A percentile compares a stretch with the other conserved stretches of the same genome.
phyloP scores from a whole-genome alignment of 306 rosid species.

The Ammopiptanthus mongolicus region DNA sequence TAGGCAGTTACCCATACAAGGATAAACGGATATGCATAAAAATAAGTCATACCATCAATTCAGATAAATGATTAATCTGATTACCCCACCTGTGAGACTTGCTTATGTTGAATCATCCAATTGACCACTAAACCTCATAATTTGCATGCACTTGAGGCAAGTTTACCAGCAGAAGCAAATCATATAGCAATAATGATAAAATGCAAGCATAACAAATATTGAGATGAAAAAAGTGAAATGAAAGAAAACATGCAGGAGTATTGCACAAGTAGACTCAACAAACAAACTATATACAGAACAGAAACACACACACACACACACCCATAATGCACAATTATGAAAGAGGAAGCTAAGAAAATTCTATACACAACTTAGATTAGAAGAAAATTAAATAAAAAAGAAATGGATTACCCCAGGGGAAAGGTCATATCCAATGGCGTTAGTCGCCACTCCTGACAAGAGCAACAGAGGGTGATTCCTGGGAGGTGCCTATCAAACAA shows the following conservation, averaged over 20 bases:
- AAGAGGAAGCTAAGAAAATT: not conserved
- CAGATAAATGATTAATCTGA: not conserved
- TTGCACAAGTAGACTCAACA: not conserved
- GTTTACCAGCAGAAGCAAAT: constrained; percentile 1
- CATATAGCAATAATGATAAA: not conserved
- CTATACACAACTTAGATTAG: not conserved
- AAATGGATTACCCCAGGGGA: constrained; percentile 58
- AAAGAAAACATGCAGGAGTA: not conserved
- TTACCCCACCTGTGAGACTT: not conserved
- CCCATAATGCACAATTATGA: not conserved
- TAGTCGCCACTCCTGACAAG: constrained; percentile 93
- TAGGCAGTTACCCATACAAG: not conserved
- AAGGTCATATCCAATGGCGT: constrained; percentile 97
- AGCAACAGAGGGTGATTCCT: constrained; percentile 87
- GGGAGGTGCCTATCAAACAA: constrained; percentile 61
- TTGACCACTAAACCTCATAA: not conserved
- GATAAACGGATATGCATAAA: not conserved
- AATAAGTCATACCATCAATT: not conserved
- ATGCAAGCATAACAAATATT: not conserved
- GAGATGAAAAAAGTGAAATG: not conserved
- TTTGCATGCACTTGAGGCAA: not conserved
- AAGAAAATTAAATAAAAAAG: not conserved
- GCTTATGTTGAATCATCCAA: not conserved
- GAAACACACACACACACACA: not conserved
- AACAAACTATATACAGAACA: not conserved